These are phyloP conservation scores for Parmelia sp. DNA, from an alignment of 495 filamentous ascomycete genomes.

Conservation along the genomic window DNA sequence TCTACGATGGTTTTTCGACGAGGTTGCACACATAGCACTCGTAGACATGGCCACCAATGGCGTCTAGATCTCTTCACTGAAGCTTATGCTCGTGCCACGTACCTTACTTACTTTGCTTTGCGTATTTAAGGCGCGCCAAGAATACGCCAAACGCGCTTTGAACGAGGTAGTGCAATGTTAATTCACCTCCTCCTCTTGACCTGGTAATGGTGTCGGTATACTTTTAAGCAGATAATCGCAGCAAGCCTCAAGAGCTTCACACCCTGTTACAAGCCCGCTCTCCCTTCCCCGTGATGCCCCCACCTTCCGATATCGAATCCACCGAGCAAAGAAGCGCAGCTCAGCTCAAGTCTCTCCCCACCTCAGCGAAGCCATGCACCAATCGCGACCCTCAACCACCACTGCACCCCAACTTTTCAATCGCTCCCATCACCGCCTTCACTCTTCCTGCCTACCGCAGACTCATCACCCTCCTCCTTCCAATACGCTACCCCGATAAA, in stretches of 20 bases:
- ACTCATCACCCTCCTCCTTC: conserved; percentile 77
- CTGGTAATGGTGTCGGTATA: no score
- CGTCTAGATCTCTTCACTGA: no score
- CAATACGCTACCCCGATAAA: conserved; percentile 75
- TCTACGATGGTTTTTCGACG: no score
- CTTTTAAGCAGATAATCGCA: no score
- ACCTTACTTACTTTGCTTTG: no score
- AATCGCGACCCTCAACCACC: not conserved
- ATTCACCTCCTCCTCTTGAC: not conserved
- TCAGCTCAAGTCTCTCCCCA: not conserved
- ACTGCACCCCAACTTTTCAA: conserved; percentile 41
- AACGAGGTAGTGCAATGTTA: no score
- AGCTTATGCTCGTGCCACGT: no score
- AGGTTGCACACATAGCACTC: no score
- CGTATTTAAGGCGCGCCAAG: no score
- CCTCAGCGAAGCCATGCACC: not conserved
- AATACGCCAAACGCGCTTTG: not conserved
- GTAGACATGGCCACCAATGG: no score
- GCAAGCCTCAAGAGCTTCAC: not conserved
- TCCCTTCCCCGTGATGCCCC: no score
- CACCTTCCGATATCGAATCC: not conserved
- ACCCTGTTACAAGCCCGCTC: not conserved
- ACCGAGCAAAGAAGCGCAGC: not conserved
- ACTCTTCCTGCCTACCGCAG: conserved; percentile 70
- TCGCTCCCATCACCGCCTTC: conserved; percentile 51